Percentiles rank a stretch among this genome's conserved stretches.
Evolutionary conservation across 139 green algal species (phyloP).

Genomic region (Picochlorum sp.): DNA sequence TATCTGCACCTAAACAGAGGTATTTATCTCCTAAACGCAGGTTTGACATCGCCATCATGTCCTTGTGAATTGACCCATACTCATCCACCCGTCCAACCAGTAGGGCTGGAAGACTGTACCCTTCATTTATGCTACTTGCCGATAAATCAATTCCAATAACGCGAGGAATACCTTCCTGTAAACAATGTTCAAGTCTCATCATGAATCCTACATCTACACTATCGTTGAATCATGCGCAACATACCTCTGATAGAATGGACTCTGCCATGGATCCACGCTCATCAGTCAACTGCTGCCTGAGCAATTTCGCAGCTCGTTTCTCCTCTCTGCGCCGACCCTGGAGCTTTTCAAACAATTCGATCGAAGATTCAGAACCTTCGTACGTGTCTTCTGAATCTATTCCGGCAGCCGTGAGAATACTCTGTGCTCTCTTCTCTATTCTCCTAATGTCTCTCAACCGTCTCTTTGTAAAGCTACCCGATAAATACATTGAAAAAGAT

Average conservation of each 20-base stretch:
- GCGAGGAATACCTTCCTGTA: slow-evolving; percentile 6
- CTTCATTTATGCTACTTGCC: slow-evolving; percentile 14
- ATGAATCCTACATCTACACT: not conserved
- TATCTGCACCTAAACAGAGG: slow-evolving; percentile 57
- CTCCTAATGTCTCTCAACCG: slow-evolving; percentile 14
- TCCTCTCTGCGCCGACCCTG: slow-evolving; percentile 30
- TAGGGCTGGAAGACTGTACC: slow-evolving; percentile 42
- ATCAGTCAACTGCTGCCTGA: slow-evolving; percentile 21
- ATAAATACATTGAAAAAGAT: slow-evolving; percentile 40
- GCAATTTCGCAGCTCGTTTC: slow-evolving; percentile 24
- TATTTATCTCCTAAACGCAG: slow-evolving; percentile 15
- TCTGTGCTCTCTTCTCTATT: slow-evolving; percentile 24
- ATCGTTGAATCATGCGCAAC: not conserved
- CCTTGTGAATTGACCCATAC: slow-evolving; percentile 16
- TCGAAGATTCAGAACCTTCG: not conserved
- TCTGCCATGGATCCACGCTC: slow-evolving; percentile 15
- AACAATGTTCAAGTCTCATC: no score
- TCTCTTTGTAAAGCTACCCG: slow-evolving; percentile 6
- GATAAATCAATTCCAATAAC: slow-evolving; percentile 50
- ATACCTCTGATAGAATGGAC: slow-evolving; percentile 3
- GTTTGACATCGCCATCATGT: no score
- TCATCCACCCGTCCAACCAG: slow-evolving; percentile 7
- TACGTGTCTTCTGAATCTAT: not conserved
- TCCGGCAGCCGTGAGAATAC: slow-evolving; percentile 14
- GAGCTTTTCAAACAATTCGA: slow-evolving; percentile 29